These are phyloP conservation scores for Sparassis latifolia DNA, from an alignment of 1,284 basidiomycete genomes.

Conservation along the genomic window DNA sequence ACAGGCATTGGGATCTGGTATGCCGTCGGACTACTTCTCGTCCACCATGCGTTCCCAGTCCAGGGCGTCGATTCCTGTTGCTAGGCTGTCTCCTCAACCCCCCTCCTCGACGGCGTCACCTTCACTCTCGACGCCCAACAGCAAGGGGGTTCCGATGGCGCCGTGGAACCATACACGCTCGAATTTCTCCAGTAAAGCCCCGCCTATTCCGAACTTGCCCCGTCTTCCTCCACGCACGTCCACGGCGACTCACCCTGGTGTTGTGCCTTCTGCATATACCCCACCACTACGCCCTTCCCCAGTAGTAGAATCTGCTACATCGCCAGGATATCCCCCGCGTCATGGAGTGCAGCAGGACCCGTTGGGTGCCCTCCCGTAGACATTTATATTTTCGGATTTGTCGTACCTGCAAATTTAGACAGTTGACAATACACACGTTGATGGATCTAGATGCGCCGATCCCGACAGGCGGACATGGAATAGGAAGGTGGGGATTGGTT, in stretches of 20 bases:
- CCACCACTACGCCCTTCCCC: constrained; percentile 15
- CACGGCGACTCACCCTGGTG: constrained; percentile 24
- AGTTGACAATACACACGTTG: too few species aligned
- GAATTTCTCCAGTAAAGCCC: constrained; percentile 33
- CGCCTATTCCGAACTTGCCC: constrained; percentile 25
- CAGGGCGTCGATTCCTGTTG: constrained; percentile 1
- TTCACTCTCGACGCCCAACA: constrained; percentile 10
- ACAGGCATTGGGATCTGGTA: constrained; percentile 9
- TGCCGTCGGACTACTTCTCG: constrained; percentile 15
- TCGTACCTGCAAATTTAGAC: too few species aligned
- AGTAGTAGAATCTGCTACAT: constrained; percentile 26
- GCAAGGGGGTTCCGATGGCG: constrained; percentile 25
- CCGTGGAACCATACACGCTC: constrained; percentile 53
- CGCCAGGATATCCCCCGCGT: constrained; percentile 22
- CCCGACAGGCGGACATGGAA: too few species aligned
- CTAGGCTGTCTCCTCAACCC: constrained; percentile 1
- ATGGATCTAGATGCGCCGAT: too few species aligned
- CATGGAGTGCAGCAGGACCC: constrained; percentile 46
- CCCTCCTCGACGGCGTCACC: constrained; percentile 7
- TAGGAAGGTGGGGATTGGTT: too few species aligned
- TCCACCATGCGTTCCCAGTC: constrained; percentile 7
- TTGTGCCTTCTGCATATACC: constrained; percentile 12
- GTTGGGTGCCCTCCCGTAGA: constrained; percentile 44
- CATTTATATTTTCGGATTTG: too few species aligned
- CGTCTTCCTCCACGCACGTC: constrained; percentile 36